A percentile compares a stretch with the other conserved stretches of the same genome.
These are phyloP conservation scores for Priceomyces fermenticarens DNA, from an alignment of 805 yeast genomes.

Conservation along the genomic window DNA sequence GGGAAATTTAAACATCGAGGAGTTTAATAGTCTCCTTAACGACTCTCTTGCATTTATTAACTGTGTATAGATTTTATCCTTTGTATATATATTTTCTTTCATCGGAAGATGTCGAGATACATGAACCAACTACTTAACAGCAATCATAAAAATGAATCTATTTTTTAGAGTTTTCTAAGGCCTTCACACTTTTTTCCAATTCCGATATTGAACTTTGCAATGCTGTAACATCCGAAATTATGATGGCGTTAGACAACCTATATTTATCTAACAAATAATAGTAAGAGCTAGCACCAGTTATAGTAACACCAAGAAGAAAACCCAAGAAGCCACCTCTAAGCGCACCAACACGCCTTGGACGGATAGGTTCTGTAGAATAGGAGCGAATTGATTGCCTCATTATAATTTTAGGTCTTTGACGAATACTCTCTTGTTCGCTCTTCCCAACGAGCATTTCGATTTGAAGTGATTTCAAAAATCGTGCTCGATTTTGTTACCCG, in stretches of 20 bases:
- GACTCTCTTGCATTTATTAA: constrained; percentile 11
- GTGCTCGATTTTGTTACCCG: no score
- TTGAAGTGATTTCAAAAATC: no score
- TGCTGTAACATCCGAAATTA: constrained; percentile 70
- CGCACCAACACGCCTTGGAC: constrained; percentile 37
- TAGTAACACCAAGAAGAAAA: constrained; percentile 70
- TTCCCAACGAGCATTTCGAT: no score
- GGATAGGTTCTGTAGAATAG: constrained; percentile 22
- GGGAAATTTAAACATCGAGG: constrained; percentile 15
- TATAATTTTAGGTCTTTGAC: not conserved
- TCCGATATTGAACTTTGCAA: constrained; percentile 65
- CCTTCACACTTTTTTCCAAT: constrained; percentile 67
- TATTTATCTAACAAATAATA: constrained; percentile 77
- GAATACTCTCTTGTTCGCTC: not conserved
- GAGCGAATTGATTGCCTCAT: constrained; percentile 19
- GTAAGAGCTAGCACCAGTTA: constrained; percentile 74
- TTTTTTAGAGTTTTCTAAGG: constrained; percentile 44
- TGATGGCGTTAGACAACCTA: constrained; percentile 66
- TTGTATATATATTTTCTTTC: constrained; percentile 2
- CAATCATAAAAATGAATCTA: constrained; percentile 1
- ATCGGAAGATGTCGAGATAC: no score
- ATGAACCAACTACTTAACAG: not conserved
- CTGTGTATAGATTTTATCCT: constrained; percentile 4
- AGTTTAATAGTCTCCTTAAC: constrained; percentile 23
- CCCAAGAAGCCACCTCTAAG: constrained; percentile 62